A percentile compares a stretch with the other conserved stretches of the same genome.
phyloP scores from a whole-genome alignment of 1,284 basidiomycete genomes.

The Prillingera fragicola region DNA sequence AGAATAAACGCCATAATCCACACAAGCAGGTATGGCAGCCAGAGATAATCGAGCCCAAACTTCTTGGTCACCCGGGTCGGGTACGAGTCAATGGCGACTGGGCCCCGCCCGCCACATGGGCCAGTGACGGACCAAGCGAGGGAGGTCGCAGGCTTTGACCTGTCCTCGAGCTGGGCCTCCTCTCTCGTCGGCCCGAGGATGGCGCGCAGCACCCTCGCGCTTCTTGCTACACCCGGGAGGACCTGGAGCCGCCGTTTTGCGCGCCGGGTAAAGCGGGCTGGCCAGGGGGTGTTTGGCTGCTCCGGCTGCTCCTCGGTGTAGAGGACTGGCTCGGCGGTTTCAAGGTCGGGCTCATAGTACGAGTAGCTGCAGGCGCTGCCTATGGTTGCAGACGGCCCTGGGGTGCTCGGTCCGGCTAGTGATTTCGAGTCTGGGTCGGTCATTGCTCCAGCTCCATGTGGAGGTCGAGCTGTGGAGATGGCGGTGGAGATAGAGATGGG shows the following conservation, averaged over 20 bases:
- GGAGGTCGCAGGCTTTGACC: neutral
- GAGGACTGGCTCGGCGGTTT: too few relatives aligned
- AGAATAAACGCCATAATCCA: constrained; percentile 34
- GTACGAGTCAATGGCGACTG: constrained; percentile 4
- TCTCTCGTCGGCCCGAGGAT: neutral
- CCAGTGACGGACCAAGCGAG: neutral
- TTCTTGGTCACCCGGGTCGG: neutral
- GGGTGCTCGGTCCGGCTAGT: too few relatives aligned
- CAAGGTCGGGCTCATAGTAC: too few relatives aligned
- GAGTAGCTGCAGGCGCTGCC: too few relatives aligned
- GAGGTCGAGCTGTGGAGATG: too few relatives aligned
- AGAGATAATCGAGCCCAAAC: constrained; percentile 4
- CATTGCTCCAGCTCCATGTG: too few relatives aligned
- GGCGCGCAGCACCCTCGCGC: neutral
- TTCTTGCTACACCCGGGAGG: neutral
- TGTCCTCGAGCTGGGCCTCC: neutral
- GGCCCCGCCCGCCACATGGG: neutral
- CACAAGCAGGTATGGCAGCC: constrained; percentile 23
- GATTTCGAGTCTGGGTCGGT: too few relatives aligned
- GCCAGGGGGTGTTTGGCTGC: too few relatives aligned
- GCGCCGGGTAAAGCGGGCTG: too few relatives aligned
- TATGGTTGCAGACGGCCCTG: too few relatives aligned
- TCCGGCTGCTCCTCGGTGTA: too few relatives aligned
- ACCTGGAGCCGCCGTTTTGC: neutral
- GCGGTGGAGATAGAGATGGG: too few relatives aligned